A percentile compares a stretch with the other conserved stretches of the same genome.
Evolutionary conservation across 2,329 filamentous ascomycete genomes (phyloP).

Genomic region (Colletotrichum graminicola): DNA sequence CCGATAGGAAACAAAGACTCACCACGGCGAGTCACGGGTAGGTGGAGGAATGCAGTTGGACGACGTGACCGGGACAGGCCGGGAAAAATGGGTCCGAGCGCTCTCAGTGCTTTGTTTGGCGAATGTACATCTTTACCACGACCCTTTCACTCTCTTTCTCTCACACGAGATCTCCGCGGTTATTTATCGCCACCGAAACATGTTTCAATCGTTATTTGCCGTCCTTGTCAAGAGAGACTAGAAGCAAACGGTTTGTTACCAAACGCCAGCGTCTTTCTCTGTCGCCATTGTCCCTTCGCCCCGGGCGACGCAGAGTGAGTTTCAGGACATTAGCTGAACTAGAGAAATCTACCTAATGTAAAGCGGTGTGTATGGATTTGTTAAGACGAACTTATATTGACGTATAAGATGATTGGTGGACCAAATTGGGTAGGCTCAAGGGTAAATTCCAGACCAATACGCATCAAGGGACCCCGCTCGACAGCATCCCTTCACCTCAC

Average conservation of each 20-base stretch:
- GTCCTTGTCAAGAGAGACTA: not conserved
- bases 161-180: not conserved
- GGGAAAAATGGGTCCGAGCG: not conserved
- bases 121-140: not conserved
- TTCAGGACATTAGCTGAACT: not conserved
- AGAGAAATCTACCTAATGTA: not conserved
- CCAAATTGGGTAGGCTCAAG: not conserved
- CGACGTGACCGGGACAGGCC: not conserved
- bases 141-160: not conserved
- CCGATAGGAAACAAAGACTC: not conserved
- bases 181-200: not conserved
- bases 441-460: conserved; percentile 17
- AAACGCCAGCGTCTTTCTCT: not conserved
- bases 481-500: conserved; percentile 5
- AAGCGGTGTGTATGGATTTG: not conserved
- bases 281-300: no score
- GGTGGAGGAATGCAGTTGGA: not conserved
- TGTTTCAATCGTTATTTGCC: not conserved
- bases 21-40: not conserved
- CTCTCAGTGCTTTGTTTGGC: no score
- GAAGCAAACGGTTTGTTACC: not conserved
- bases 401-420: conserved; percentile 40
- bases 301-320: not conserved
- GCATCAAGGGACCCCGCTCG: conserved; percentile 11
- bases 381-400: conserved; percentile 9